Conservation (phyloP, 2,329 filamentous ascomycete genomes). For the Sclerotinia subarctica region DNA sequence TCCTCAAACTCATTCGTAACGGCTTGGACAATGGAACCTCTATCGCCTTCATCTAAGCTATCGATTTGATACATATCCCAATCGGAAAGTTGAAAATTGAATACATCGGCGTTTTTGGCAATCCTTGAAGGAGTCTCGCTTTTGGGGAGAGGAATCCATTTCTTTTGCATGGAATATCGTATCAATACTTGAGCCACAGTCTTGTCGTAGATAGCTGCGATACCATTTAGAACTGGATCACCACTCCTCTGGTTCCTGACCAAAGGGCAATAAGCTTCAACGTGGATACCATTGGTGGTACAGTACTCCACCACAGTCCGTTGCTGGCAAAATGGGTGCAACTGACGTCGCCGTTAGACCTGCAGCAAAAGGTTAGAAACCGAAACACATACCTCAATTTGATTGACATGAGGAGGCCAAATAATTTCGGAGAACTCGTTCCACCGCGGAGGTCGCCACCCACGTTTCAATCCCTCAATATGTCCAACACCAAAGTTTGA, state of each 20-base stretch:
- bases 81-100: conserved; percentile 52
- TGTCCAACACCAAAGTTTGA: conserved; percentile 20
- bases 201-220: conserved; percentile 59
- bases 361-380: neutral
- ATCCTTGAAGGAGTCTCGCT: conserved; percentile 59
- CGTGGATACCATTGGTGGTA: conserved; percentile 47
- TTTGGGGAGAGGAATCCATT: conserved; percentile 66
- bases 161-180: conserved; percentile 56
- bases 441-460: neutral
- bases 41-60: conserved; percentile 47
- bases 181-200: conserved; percentile 64
- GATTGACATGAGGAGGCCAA: conserved; percentile 21
- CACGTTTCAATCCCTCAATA: conserved; percentile 18
- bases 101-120: conserved; percentile 55
- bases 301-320: conserved; percentile 51
- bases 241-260: conserved; percentile 56
- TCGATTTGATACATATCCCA: conserved; percentile 57
- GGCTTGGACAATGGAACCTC: conserved; percentile 40
- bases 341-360: conserved; percentile 23
- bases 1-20: conserved; percentile 28
- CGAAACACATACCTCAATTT: conserved; percentile 32
- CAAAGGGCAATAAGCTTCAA: conserved; percentile 50
- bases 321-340: conserved; percentile 67
- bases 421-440: neutral
- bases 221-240: conserved; percentile 53